Base-by-base conservation (phyloP, 345 rosid species). In the Syzygium aqueum region DNA sequence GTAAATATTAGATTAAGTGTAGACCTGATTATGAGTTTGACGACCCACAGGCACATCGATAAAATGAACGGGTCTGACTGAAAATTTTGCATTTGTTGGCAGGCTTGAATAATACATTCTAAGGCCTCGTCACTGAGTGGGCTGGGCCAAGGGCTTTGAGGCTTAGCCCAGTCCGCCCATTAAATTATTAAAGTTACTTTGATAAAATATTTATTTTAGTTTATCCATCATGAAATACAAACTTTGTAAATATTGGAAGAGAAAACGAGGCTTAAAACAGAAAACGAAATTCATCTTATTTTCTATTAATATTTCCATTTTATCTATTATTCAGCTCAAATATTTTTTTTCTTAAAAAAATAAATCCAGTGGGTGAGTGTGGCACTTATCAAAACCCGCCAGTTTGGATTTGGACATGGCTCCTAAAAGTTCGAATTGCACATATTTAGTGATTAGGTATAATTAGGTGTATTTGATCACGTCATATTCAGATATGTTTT, bases 11-110 rank as follows among this genome's bases (percentile, higher is more conserved):
- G 6, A 57, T 23, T 11, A 53, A 17, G 11, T 23, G 3, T 25
- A 25, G 2, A 57, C 5, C 2, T 57, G 2, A 57, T 21, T 22
- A 52, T 52, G 6, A 54, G 27, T 57, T 57, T 57, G 63, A 57
- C 1, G 7, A 57, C 63, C 11, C 5, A 0, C 14, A 4, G 13
- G 13, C n/a, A 25, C 3, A 23, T 1, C 8, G 59, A 19, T 53
- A 19, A 53, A 19, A 53, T 53, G 56, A 17, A 2, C 1, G 3
- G 56, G 2, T 56, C 5, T 56, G 56, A 57, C 3, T 57, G 63
- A 57, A 11, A 25, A 57, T 57, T 57, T 57, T 10, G 63, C 13
- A 9, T 14, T 23, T 5, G 22, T 10, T 23, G 3, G 6, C 1
- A 9, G 6, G n/a, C 14, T 4, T 12, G 0, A 5, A 11, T 11